Conservation (phyloP, 179 eudicot genomes). For the Amaranthus tricolor region DNA sequence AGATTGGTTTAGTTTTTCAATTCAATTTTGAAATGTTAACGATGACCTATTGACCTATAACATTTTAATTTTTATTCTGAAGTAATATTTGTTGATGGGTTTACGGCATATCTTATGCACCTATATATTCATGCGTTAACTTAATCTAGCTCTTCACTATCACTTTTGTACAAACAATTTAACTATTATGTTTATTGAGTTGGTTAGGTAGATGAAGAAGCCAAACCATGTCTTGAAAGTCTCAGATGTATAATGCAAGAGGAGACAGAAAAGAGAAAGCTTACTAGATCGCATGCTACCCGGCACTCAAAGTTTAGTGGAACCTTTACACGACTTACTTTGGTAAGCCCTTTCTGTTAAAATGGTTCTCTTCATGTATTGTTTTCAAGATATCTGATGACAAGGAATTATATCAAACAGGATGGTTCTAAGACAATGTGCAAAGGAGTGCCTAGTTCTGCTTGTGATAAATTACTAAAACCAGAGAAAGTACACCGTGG, state of each 20-base stretch:
- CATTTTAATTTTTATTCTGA: not conserved
- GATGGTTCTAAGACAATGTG: slow-evolving; percentile 82
- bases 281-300: slow-evolving; percentile 46
- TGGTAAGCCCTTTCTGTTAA: slow-evolving; percentile 50
- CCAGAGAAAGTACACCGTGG: slow-evolving; percentile 65
- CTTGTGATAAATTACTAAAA: slow-evolving; percentile 54
- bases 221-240: slow-evolving; percentile 50
- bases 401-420: slow-evolving; percentile 36
- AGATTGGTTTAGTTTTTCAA: not conserved
- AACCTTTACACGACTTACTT: slow-evolving; percentile 68
- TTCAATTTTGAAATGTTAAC: not conserved
- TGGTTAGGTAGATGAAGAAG: slow-evolving; percentile 53
- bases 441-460: slow-evolving; percentile 68
- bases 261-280: slow-evolving; percentile 70
- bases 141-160: not conserved
- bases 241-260: slow-evolving; percentile 75
- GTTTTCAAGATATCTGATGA: slow-evolving; percentile 15
- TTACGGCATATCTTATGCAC: not conserved
- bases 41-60: not conserved
- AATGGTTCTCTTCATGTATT: not conserved
- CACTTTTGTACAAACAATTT: slow-evolving; percentile 1
- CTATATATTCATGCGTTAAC: not conserved
- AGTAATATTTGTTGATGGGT: not conserved
- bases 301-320: slow-evolving; percentile 76
- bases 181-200: slow-evolving; percentile 13